Base-by-base conservation (phyloP, 352 stramenopile genomes). In the Phytophthora ramorum region DNA sequence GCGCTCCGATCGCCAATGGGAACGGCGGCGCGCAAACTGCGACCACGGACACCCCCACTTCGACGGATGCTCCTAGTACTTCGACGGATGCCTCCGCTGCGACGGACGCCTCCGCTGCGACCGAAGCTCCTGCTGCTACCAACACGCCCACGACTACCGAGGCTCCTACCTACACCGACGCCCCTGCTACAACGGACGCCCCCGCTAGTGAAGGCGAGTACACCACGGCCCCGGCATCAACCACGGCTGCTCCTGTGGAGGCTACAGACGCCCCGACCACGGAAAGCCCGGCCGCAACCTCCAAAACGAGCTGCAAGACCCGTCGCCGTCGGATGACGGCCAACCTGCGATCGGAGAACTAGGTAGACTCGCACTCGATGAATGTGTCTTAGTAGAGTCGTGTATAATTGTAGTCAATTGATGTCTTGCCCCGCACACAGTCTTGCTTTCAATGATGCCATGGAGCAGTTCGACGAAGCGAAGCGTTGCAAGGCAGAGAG, bases 341-440 rank as follows among this genome's bases (percentile, higher is more conserved):
- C 22, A 77, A 74, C 59, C 58, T 76, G 19, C 69, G 69, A 26
- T 63, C 68, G 22, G 63, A 72, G 68, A 72, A 76, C 57, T 72
- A 76, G 20, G 47, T 63, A 41, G 19, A 28, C 19, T 64, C 20
- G 26, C 35, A 32, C 28, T 54, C n/a, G 26, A 54, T 47, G 8
- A 40, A 28, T 54, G 32, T 61, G 45, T 57, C 12, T 19, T 30
- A 20, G 20, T 60, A 58, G 47, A 60, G 10, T 49, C n/a, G 41
- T 54, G 41, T 54, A 7, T 8, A 22, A 6, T 46, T 57, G 34
- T 37, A 45, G 45, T 12, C 38, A 17, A 19, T 38, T 57, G 19
- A 46, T 45, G 49, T 46, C 28, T 46, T 45, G 49, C 40, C 40
- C 40, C 40, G 17, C 40, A 46, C 14, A n/a, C 13, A 12, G 34